Conservation (phyloP, 768 basidiomycete species). For the Lentinus tigrinus region DNA sequence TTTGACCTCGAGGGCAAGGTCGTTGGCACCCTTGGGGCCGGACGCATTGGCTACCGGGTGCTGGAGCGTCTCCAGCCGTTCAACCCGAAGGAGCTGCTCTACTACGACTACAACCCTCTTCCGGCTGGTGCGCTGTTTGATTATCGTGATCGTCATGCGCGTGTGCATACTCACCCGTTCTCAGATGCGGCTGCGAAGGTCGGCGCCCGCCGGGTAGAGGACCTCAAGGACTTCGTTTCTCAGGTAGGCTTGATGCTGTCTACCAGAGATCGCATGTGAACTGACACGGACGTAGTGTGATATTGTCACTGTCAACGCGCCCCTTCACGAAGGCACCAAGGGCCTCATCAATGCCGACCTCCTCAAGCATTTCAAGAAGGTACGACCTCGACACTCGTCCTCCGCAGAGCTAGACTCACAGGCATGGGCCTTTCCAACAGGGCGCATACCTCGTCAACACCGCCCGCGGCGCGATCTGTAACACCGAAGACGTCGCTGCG, state of each 20-base stretch:
- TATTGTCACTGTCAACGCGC: slow-evolving; percentile 81
- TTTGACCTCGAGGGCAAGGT: slow-evolving; percentile 91
- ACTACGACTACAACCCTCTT: slow-evolving; percentile 82
- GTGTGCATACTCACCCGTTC: neutral
- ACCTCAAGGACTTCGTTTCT: slow-evolving; percentile 61
- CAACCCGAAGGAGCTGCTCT: slow-evolving; percentile 86
- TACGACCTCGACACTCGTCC: neutral
- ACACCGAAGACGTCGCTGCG: slow-evolving; percentile 73
- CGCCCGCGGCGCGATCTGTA: slow-evolving; percentile 88
- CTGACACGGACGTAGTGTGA: slow-evolving; percentile 46
- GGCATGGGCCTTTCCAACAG: neutral
- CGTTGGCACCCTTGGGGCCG: slow-evolving; percentile 83
- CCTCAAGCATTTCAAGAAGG: slow-evolving; percentile 83
- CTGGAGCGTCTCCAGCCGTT: slow-evolving; percentile 79
- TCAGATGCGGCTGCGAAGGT: slow-evolving; percentile 64
- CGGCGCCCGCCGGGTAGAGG: slow-evolving; percentile 71
- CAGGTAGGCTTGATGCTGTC: neutral
- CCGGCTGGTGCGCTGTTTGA: slow-evolving; percentile 35
- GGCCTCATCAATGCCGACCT: slow-evolving; percentile 83
- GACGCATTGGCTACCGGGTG: slow-evolving; percentile 86
- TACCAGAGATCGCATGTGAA: neutral
- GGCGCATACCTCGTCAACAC: slow-evolving; percentile 93
- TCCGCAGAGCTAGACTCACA: no score
- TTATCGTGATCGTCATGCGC: neutral
- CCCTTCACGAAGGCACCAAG: slow-evolving; percentile 80